Conservation (phyloP, 1,284 basidiomycete genomes). For the Boletellus sp. region DNA sequence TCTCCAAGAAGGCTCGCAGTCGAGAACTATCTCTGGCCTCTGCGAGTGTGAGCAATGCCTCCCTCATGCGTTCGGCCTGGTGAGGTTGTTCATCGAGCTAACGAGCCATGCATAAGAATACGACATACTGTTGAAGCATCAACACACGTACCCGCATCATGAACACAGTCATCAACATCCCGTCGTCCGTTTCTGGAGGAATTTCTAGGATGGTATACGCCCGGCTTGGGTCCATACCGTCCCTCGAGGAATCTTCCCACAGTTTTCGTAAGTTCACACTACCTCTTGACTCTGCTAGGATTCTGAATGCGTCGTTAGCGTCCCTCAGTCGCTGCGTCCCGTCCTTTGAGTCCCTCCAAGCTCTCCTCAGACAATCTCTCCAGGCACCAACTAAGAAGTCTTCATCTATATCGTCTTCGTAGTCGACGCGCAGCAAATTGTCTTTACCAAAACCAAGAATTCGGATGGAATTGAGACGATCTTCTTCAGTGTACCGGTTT, state of each 20-base stretch:
- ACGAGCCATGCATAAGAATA: slow-evolving; percentile 7
- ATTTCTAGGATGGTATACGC: slow-evolving; percentile 76
- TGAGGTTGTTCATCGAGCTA: slow-evolving; percentile 70
- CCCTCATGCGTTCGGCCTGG: slow-evolving; percentile 61
- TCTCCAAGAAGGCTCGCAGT: slow-evolving; percentile 60
- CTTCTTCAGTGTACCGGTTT: slow-evolving; percentile 57
- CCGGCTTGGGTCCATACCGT: slow-evolving; percentile 62
- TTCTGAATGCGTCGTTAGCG: slow-evolving; percentile 61
- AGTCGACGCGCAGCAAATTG: slow-evolving; percentile 55
- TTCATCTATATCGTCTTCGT: slow-evolving; percentile 64
- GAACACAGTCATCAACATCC: slow-evolving; percentile 71
- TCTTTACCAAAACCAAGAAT: slow-evolving; percentile 66
- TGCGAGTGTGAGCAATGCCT: slow-evolving; percentile 64
- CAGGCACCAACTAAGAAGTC: slow-evolving; percentile 67
- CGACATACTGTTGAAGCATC: not conserved
- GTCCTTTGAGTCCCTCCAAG: slow-evolving; percentile 52
- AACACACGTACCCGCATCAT: slow-evolving; percentile 60
- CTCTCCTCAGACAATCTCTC: slow-evolving; percentile 56
- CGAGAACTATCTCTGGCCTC: slow-evolving; percentile 72
- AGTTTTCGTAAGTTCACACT: slow-evolving; percentile 46
- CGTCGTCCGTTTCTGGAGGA: slow-evolving; percentile 68
- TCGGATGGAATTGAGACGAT: slow-evolving; percentile 44
- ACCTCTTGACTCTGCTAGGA: slow-evolving; percentile 58
- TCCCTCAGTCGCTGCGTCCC: slow-evolving; percentile 44
- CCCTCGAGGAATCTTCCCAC: slow-evolving; percentile 54